Evolutionary conservation across 202 grass and related monocot species (phyloP).

Genomic region (Brachypodium distachyon): DNA sequence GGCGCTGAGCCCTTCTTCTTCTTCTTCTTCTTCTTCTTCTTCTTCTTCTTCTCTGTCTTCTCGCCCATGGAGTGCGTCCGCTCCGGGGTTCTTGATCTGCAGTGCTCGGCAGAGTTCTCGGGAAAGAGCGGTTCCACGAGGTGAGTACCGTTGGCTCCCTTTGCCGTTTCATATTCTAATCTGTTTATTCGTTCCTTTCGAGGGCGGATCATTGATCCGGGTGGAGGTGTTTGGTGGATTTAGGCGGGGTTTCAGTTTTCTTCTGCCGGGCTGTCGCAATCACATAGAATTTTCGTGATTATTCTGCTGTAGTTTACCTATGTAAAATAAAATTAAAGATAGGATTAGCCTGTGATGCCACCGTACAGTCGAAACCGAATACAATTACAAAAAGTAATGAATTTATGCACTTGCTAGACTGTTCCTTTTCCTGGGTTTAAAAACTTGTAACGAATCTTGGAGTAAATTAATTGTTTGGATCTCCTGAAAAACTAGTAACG

Average conservation of each 20-base stretch:
- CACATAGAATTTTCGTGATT: not conserved
- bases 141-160: conserved; percentile 16
- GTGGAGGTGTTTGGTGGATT: not conserved
- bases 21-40: too few species aligned
- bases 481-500: not conserved
- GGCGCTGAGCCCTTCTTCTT: not conserved
- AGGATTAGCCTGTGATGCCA: not conserved
- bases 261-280: not conserved
- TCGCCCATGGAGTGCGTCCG: conserved; percentile 38
- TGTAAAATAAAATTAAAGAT: not conserved
- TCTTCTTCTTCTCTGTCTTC: too few species aligned
- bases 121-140: not conserved
- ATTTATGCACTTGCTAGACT: not conserved
- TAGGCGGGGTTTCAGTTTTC: not conserved
- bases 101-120: not conserved
- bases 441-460: not conserved
- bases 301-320: not conserved
- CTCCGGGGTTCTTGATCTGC: conserved; percentile 14
- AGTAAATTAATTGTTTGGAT: not conserved
- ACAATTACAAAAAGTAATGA: not conserved
- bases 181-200: not conserved
- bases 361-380: not conserved
- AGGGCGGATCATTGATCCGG: not conserved
- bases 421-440: not conserved
- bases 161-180: not conserved